Base-by-base conservation (phyloP, 352 stramenopile genomes). In the Globisporangium cederbergense region DNA sequence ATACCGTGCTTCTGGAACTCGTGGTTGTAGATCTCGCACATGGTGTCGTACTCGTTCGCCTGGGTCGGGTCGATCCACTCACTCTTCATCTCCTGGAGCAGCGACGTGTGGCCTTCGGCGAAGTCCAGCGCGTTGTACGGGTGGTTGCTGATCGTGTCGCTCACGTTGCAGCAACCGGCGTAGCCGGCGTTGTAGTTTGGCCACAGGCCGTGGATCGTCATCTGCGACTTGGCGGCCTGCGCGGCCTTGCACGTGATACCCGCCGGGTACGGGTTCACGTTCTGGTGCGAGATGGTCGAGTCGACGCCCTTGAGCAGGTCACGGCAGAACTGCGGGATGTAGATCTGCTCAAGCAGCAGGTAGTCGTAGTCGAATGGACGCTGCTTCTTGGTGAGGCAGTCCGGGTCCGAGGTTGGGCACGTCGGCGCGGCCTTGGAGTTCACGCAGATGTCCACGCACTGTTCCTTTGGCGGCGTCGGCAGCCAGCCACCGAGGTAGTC, bases 1-100 rank as follows among this genome's bases (percentile, higher is more conserved):
- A 92, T 67, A 34, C 86, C 83, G 67, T 95, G 86, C 72, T 95
- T 95, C 73, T 95, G 86, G 73, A 95, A 93, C 74, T 93, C 83
- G 71, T 95, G 83, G 72, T 95, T 89, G 81, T 93, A 95, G 42
- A 91, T 76, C 58, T 91, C 81, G 55, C 85, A 93, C 3, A 93
- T 72, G 66, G 79, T 71, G 69, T 91, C 76, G 68, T 86, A 81
- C n/a, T 75, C 72, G 40, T 70, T 81, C 14, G 64, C 25, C 46
- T 84, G 68, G 16, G 85, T 84, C 30, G 85, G 72, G 54, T 93
- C 85, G 36, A 90, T 62, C 85, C 85, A 93, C 67, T 83, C 76
- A 10, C 64, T 45, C 11, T 68, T 74, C 85, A 93, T 91, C 43
- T 78, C 61, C 8, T 70, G 64, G 6, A 91, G 72, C 57, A 91